phyloP scores from a whole-genome alignment of 371 early-diverging fungal species.

The Circinella minor region DNA sequence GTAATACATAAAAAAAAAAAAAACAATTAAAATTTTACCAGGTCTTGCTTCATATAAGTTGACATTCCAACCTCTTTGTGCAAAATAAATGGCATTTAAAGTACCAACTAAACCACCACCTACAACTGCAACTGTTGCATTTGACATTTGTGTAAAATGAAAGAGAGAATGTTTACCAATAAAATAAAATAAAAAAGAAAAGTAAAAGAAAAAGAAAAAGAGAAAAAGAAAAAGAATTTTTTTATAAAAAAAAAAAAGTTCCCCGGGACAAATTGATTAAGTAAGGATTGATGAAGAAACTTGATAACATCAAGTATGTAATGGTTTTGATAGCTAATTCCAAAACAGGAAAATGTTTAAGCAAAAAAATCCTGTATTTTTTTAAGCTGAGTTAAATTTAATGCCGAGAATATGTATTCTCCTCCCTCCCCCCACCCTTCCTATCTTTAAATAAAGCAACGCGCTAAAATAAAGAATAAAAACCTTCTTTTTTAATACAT shows the following conservation, averaged over 20 bases:
- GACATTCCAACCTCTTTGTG: slow-evolving; percentile 90
- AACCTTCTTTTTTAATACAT: background rate
- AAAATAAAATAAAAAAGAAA: background rate
- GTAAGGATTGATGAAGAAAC: background rate
- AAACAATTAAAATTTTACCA: slow-evolving; percentile 58
- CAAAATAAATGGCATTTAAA: slow-evolving; percentile 90
- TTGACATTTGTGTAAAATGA: background rate
- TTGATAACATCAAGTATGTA: no score
- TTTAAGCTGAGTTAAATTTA: no score
- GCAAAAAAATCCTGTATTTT: no score
- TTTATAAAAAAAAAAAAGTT: background rate
- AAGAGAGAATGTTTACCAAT: background rate
- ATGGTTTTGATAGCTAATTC: no score
- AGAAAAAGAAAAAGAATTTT: background rate
- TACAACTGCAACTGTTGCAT: slow-evolving; percentile 67
- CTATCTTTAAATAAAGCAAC: no score
- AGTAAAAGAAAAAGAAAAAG: background rate
- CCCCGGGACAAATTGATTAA: background rate
- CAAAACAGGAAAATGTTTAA: no score
- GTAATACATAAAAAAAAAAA: background rate
- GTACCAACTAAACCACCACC: slow-evolving; percentile 96
- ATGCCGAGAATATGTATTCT: no score
- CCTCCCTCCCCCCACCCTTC: no score
- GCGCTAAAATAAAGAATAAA: no score
- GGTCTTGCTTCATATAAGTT: slow-evolving; percentile 85